Evolutionary conservation across 176 grass and related monocot species (phyloP), one percentile per base, ranked within the genome.

Genomic region (Urochloa ruziziensis): DNA sequence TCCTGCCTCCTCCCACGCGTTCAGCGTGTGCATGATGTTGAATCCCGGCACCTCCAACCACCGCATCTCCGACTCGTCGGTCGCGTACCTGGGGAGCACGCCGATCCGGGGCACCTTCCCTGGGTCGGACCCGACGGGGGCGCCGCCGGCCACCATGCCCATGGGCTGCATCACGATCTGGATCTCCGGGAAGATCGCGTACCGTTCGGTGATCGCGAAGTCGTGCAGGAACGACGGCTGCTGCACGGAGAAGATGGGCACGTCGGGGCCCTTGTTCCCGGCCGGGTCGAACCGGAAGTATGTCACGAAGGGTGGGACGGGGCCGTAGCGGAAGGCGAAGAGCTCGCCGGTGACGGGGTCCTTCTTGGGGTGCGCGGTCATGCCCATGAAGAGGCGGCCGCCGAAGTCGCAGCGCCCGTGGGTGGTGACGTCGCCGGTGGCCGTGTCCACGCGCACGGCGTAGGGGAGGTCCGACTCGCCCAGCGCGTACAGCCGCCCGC

Each of bases 281-380:
- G 81, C 92, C 0, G 78, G 40, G 83, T 97, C 90, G 86, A 97
- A 94, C 65, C 88, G 23, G 88, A 97, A 94, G 84, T 97, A 97
- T 4, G 88, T 94, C 51, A 97, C 66, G 86, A 94, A 97, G 28
- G 95, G 92, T 16, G 95, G 95, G 10, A 97, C 30, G 33, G 84
- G 92, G 2, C 92, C 90, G 69, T 93, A 93, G 12, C 92, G 90
- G 86, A 97, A 97, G 48, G 95, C 90, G 63, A 93, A 97, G 39
- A 90, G 21, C 79, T 97, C 95, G 25, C 92, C 88, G 1, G 95
- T 94, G 73, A 83, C 34, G 1, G 83, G 86, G 46, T 97, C 92
- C 51, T 89, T 94, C 86, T 97, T 97, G 8, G 92, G 95, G 86
- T 94, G 95, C 36, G 95, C 95, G 21, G 95, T 97, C 95, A 97